Percentiles rank a stretch among this genome's conserved stretches.
phyloP scores from a whole-genome alignment of 768 basidiomycete species.

The Tricholoma terreum region DNA sequence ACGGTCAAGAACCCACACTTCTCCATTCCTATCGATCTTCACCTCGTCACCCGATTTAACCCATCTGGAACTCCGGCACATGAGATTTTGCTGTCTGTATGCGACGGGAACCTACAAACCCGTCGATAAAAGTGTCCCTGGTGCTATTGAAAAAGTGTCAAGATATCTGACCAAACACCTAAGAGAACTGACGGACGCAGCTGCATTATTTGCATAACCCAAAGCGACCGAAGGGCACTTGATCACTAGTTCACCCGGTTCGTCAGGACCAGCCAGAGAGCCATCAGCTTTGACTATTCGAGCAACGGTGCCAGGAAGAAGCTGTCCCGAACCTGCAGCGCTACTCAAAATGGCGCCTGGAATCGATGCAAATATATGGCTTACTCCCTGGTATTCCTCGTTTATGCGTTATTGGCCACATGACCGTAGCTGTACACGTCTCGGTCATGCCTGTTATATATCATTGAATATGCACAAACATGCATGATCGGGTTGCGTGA shows the following conservation, averaged over 20 bases:
- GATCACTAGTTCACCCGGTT: constrained; percentile 59
- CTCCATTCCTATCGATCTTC: constrained; percentile 47
- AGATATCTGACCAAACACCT: background rate
- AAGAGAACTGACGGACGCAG: constrained; percentile 49
- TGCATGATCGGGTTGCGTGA: background rate
- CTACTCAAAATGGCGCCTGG: background rate
- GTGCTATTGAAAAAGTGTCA: constrained; percentile 42
- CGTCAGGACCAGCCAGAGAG: constrained; percentile 48
- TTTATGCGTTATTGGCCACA: constrained; percentile 46
- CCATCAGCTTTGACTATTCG: constrained; percentile 60
- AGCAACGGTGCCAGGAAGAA: constrained; percentile 53
- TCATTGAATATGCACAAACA: background rate
- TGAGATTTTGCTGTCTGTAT: constrained; percentile 2
- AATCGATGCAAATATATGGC: background rate
- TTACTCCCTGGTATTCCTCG: constrained; percentile 52
- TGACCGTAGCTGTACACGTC: constrained; percentile 47
- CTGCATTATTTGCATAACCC: constrained; percentile 53
- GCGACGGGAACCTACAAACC: constrained; percentile 34
- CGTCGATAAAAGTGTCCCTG: constrained; percentile 64
- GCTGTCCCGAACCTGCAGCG: constrained; percentile 44
- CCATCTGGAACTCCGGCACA: constrained; percentile 43
- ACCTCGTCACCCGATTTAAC: constrained; percentile 68
- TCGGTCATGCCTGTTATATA: constrained; percentile 60
- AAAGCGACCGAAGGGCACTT: constrained; percentile 53
- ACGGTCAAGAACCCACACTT: constrained; percentile 61